Evolutionary conservation across 768 basidiomycete species (phyloP).

Genomic region (Termitomyces sp.): DNA sequence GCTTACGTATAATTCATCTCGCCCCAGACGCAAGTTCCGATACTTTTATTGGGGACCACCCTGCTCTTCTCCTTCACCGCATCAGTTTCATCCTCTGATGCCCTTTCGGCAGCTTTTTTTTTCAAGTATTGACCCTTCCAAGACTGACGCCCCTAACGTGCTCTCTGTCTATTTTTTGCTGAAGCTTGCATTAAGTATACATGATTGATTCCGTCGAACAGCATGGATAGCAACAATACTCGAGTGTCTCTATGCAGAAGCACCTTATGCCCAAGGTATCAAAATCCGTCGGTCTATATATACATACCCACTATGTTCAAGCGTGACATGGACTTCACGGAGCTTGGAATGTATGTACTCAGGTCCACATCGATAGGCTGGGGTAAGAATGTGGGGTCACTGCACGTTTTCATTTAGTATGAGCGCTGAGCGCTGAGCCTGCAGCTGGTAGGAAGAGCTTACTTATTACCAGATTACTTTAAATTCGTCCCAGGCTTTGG

Average conservation of each 20-base stretch:
- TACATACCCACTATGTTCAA: no score
- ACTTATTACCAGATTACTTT: no score
- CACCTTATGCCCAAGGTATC: no score
- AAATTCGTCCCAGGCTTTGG: no score
- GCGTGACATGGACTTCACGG: background rate
- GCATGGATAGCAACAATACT: background rate
- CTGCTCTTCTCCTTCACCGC: background rate
- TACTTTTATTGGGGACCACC: background rate
- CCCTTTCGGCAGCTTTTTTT: background rate
- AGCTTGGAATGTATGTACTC: background rate
- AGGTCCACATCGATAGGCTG: background rate
- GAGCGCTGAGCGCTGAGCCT: no score
- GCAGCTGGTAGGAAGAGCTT: no score
- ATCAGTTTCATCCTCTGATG: constrained; percentile 14
- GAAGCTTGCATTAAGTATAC: no score
- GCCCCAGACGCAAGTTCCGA: constrained; percentile 6
- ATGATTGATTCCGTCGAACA: no score
- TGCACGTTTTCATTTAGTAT: background rate
- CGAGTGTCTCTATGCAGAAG: background rate
- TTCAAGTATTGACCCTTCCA: background rate
- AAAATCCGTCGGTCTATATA: no score
- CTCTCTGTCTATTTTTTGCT: background rate
- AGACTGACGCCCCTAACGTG: background rate
- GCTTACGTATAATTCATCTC: constrained; percentile 15
- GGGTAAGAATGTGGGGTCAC: background rate